Evolutionary conservation across 2,329 filamentous ascomycete species (phyloP).

Genomic region (Fusarium denticulatum): DNA sequence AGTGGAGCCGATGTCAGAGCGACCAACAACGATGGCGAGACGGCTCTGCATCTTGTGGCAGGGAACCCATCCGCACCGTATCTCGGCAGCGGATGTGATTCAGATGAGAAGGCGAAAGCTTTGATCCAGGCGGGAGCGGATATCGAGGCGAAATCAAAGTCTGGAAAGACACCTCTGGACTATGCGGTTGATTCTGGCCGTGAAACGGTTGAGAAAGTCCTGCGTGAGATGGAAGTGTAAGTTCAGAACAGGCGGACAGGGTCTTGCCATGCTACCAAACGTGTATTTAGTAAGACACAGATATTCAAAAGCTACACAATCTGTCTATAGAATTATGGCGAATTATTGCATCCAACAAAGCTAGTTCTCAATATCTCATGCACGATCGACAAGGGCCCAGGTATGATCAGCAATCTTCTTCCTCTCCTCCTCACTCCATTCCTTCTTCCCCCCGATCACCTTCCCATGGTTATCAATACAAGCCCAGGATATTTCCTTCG

Average conservation of each 20-base stretch:
- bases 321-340: fast-evolving
- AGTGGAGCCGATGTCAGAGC: background rate
- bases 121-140: background rate
- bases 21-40: background rate
- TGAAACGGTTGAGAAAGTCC: no score
- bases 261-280: no score
- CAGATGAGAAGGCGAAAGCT: background rate
- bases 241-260: no score
- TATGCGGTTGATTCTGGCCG: background rate
- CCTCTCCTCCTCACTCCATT: slow-evolving; percentile 44
- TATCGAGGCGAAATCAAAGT: background rate
- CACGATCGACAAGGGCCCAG: slow-evolving; percentile 26
- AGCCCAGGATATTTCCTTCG: slow-evolving; percentile 39
- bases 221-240: no score
- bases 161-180: background rate
- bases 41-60: background rate
- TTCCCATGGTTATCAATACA: slow-evolving; percentile 45
- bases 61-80: background rate
- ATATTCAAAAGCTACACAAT: no score
- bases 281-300: no score
- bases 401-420: slow-evolving; percentile 45
- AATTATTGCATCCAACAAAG: no score
- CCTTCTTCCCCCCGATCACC: slow-evolving; percentile 33
- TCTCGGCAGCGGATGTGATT: fast-evolving
- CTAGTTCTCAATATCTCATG: background rate